Evolutionary conservation across 768 basidiomycete genomes (phyloP), one percentile per base, ranked within the genome.

Genomic region (Rhizopogon rudus): DNA sequence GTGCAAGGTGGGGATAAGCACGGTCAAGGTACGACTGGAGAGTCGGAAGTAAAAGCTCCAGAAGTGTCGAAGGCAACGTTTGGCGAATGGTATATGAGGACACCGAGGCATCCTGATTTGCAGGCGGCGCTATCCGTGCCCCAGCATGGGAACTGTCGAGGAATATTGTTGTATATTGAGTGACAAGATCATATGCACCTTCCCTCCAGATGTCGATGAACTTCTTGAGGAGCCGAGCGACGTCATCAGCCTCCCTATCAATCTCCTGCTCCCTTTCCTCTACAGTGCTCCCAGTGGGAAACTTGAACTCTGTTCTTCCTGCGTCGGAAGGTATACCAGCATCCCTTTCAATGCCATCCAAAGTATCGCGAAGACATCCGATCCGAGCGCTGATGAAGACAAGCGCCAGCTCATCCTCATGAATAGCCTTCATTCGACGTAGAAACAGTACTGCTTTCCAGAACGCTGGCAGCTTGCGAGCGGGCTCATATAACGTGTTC

Each of bases 181-280:
- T 89, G 61, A 96, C 80, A 68, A 95, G 83, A 69, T 98, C 93
- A 72, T 95, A 90, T 20, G 93, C 88, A 44, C 90, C 87, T 72
- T 98, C 95, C 51, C 94, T 77, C 87, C 95, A 97, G 10, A 85
- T 71, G 64, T 96, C 95, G 60, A 96, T 83, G 69, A 93, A 94
- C 65, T 83, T 87, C 63, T 91, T 87, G 58, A 96, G 75, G 71
- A 86, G 93, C 37, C 86, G 75, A 37, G 87, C 82, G 43, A 90
- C 76, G 55, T 91, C 90, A 55, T 87, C 86, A 54, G 79, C 80
- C 56, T 87, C 83, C 51, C 80, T 71, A 49, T 86, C 83, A 81
- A 80, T 53, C 53, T 71, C 55, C 76, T 68, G 57, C 73, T 77
- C 61, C 65, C 73, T 54, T 63, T 67, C 59, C 57, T 69, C 61